Evolutionary conservation across 2,329 filamentous ascomycete species (phyloP).

Genomic region (Venturiaceae sp.): DNA sequence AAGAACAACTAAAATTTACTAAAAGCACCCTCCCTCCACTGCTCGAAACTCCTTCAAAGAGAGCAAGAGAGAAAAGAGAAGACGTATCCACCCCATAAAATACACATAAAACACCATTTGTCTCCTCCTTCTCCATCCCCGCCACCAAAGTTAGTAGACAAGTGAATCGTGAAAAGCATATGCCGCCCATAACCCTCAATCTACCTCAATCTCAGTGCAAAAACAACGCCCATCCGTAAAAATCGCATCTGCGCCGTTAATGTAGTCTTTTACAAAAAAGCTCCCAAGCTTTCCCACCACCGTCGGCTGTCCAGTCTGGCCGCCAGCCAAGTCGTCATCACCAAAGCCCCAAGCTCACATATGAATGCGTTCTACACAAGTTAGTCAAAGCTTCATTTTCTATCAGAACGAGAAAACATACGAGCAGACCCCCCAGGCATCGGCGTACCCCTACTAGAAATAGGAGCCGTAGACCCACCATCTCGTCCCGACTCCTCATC

Average conservation of each 20-base stretch:
- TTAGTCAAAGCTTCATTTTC: neutral
- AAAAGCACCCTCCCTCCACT: neutral
- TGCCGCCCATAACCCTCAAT: neutral
- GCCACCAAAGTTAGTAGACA: neutral
- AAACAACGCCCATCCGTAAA: neutral
- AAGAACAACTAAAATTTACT: too few relatives aligned
- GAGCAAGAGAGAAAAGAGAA: too few relatives aligned
- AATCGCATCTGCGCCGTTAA: neutral
- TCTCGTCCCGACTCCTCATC: constrained; percentile 37
- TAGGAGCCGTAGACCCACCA: constrained; percentile 38
- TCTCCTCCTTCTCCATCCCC: neutral
- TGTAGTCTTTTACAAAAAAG: neutral
- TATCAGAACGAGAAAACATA: too few relatives aligned
- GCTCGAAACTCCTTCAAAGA: too few relatives aligned
- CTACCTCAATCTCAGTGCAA: neutral
- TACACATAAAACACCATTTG: neutral
- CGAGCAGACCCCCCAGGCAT: constrained; percentile 41
- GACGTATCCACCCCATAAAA: neutral
- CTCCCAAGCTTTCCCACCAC: neutral
- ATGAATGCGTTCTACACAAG: neutral
- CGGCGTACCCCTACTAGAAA: constrained; percentile 54
- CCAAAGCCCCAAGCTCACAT: neutral
- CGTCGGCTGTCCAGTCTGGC: neutral
- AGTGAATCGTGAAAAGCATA: neutral
- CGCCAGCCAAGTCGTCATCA: too few relatives aligned